A percentile compares a stretch with the other conserved stretches of the same genome.
These are phyloP conservation scores for Digitaria exilis DNA, from an alignment of 202 grass and related monocot species.

Conservation along the genomic window DNA sequence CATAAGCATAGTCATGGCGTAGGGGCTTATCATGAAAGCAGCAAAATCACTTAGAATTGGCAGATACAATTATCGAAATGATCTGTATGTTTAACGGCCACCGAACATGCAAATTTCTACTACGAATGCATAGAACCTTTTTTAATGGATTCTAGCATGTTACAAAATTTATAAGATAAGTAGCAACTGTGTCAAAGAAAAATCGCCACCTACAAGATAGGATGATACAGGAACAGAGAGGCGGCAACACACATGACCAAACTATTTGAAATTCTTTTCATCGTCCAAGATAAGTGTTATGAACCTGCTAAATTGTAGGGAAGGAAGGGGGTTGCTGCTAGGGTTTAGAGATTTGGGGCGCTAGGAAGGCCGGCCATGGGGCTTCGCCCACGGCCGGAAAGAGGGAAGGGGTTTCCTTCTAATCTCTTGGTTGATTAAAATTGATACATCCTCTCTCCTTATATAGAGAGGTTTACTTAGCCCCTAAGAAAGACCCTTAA, in stretches of 20 bases:
- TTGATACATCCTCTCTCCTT: too few species aligned
- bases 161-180: not conserved
- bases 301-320: too few species aligned
- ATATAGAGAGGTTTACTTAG: too few species aligned
- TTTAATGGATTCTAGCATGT: not conserved
- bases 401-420: too few species aligned
- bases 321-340: too few species aligned
- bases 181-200: not conserved
- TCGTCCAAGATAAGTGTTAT: slow-evolving; percentile 9
- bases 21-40: not conserved
- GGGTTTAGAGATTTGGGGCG: too few species aligned
- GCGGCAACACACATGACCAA: not conserved
- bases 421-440: too few species aligned
- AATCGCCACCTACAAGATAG: not conserved
- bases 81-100: not conserved
- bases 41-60: slow-evolving; percentile 8
- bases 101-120: slow-evolving; percentile 10
- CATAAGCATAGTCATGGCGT: slow-evolving; percentile 5
- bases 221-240: not conserved
- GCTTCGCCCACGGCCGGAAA: too few species aligned
- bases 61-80: slow-evolving; percentile 13
- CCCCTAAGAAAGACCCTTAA: too few species aligned
- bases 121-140: not conserved
- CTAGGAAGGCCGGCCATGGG: too few species aligned
- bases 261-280: not conserved